A percentile compares a stretch with the other conserved stretches of the same genome.
Conservation (phyloP, 495 filamentous ascomycete species). For the Daldinia bambusicola region DNA sequence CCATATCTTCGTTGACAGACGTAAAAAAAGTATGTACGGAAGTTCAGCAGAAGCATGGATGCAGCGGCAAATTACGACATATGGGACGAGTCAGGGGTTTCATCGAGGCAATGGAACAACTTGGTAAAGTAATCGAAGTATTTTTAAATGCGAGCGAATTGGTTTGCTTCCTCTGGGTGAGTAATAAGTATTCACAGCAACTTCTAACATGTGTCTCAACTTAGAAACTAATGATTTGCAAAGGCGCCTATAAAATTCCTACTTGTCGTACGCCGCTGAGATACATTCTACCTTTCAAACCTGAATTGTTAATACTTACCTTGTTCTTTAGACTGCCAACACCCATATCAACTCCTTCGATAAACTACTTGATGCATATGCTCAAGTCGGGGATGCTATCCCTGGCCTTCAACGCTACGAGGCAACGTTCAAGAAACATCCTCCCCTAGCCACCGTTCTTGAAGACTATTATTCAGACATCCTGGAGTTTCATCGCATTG, state of each 20-base stretch:
- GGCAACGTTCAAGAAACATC: neutral
- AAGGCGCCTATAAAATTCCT: neutral
- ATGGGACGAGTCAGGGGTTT: slow-evolving; percentile 1
- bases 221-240: neutral
- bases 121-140: neutral
- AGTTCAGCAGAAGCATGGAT: neutral
- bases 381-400: neutral
- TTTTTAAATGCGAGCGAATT: neutral
- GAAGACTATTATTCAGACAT: slow-evolving; percentile 3
- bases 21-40: neutral
- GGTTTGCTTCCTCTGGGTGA: neutral
- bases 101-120: neutral
- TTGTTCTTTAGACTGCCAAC: neutral
- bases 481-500: neutral
- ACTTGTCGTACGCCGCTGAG: neutral
- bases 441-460: neutral
- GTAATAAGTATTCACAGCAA: neutral
- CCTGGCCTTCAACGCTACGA: neutral
- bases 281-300: neutral
- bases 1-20: neutral
- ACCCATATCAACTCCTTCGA: neutral
- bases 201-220: neutral
- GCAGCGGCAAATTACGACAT: neutral
- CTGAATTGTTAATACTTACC: neutral
- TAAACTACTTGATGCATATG: neutral